These are phyloP conservation scores for Stagonosporopsis rhizophila DNA, from an alignment of 2,329 filamentous ascomycete species.

Conservation along the genomic window DNA sequence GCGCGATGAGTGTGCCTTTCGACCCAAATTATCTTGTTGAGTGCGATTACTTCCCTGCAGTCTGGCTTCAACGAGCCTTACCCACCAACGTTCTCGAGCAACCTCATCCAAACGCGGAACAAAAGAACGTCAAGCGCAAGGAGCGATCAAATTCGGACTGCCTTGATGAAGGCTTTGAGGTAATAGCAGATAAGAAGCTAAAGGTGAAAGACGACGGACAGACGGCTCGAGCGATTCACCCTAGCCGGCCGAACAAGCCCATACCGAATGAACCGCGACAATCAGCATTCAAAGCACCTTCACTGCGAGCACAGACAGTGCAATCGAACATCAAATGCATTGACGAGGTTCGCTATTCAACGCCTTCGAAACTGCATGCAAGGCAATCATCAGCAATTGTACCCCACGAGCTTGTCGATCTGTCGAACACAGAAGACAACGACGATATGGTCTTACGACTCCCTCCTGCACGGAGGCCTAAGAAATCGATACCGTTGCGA, in stretches of 20 bases:
- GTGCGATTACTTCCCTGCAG: slow-evolving; percentile 44
- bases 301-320: neutral
- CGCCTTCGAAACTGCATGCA: neutral
- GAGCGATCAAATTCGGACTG: slow-evolving; percentile 2
- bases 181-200: slow-evolving; percentile 9
- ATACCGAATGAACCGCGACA: neutral
- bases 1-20: slow-evolving; percentile 29
- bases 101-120: slow-evolving; percentile 15
- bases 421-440: neutral
- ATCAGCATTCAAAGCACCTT: neutral
- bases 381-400: neutral
- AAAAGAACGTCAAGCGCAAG: slow-evolving; percentile 25
- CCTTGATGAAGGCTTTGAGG: neutral
- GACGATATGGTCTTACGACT: neutral
- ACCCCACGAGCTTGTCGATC: neutral
- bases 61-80: slow-evolving; percentile 42
- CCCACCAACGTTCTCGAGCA: slow-evolving; percentile 32
- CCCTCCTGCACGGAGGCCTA: neutral
- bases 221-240: neutral
- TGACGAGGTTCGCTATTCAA: neutral
- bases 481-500: neutral
- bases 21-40: slow-evolving; percentile 45
- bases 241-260: neutral
- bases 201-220: neutral
- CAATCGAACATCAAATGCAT: neutral